Base-by-base conservation (phyloP, 2,329 filamentous ascomycete genomes). In the Scolecobasidium constrictum region DNA sequence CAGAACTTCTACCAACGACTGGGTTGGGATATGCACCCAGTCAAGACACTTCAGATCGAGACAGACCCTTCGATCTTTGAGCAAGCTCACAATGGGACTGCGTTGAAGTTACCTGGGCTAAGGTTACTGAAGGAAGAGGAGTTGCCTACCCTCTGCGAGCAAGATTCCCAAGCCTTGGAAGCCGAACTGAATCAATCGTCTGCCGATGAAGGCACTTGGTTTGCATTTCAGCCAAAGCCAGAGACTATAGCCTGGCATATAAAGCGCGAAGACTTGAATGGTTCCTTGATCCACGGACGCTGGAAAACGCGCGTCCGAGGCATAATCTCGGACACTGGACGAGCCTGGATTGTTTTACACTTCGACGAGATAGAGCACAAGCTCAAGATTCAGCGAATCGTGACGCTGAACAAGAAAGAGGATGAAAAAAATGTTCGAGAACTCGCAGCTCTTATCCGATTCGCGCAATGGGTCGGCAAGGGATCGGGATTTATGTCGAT, bases 1-100 rank as follows among this genome's bases (percentile, higher is more conserved):
- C 9, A 40, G 38, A 34, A 18, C n/a, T 40, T 26, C 9, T 40
- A 40, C n/a, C 16, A 17, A 28, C 28, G 34, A 28, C 11, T 40
- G 19, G 38, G 38, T 5, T 40, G 38, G 38, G 28, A 20, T 12
- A 22, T 28, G 19, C 34, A 31, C 16, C 28, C 38, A 16, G 21
- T 18, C 21, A 20, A 16, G 7, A 22, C 28, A 20, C 22, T 40
- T 33, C 18, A 31, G 15, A 18, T 40, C 16, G 12, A 40, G 9
- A 21, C 19, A 13, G 21, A 19, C 15, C 16, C 16, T 26, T 22
- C 19, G 11, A 4, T 26, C 7, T 26, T 15, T 38, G 36, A 11
- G 34, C 15, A 20, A 31, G 4, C 16, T 19, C 15, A 16, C 17
- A 2, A n/a, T 33, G 11, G 38, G 34, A 13, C 23, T 15, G 3